phyloP scores from a whole-genome alignment of 768 basidiomycete species.

The Rhizopogon vesiculosus region DNA sequence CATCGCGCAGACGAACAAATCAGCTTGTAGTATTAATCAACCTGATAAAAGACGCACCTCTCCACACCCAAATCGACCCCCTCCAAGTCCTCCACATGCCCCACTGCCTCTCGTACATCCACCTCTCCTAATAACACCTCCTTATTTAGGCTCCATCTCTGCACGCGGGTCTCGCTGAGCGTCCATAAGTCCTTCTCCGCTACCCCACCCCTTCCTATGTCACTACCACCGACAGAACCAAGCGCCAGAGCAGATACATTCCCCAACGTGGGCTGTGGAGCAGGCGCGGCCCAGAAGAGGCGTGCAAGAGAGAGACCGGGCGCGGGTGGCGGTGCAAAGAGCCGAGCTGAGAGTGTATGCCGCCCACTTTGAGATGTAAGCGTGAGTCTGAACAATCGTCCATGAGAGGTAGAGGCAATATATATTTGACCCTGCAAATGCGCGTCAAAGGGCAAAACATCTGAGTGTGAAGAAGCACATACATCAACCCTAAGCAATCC shows the following conservation, averaged over 20 bases:
- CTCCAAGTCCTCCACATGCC: slow-evolving; percentile 61
- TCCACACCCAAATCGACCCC: slow-evolving; percentile 65
- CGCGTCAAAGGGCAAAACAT: slow-evolving; percentile 5
- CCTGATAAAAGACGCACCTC: slow-evolving; percentile 34
- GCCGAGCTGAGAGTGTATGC: slow-evolving; percentile 51
- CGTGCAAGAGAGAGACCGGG: slow-evolving; percentile 40
- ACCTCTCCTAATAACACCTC: slow-evolving; percentile 58
- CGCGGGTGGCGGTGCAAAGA: slow-evolving; percentile 53
- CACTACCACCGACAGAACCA: slow-evolving; percentile 21
- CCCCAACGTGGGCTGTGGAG: slow-evolving; percentile 43
- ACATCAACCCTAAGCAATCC: slow-evolving; percentile 65
- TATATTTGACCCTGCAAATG: slow-evolving; percentile 54
- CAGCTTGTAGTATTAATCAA: neutral
- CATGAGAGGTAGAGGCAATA: slow-evolving; percentile 63
- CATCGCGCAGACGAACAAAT: slow-evolving; percentile 3
- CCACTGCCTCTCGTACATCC: slow-evolving; percentile 49
- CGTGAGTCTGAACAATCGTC: slow-evolving; percentile 58
- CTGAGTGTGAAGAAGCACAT: slow-evolving; percentile 22
- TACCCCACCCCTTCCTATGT: slow-evolving; percentile 13
- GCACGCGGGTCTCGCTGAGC: slow-evolving; percentile 60
- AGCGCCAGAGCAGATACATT: slow-evolving; percentile 64
- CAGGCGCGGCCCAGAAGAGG: slow-evolving; percentile 37
- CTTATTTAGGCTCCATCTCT: slow-evolving; percentile 53
- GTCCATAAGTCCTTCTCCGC: slow-evolving; percentile 60
- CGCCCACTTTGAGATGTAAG: slow-evolving; percentile 68